Conservation (phyloP, 257 asterid species). For the Buddleja alternifolia region DNA sequence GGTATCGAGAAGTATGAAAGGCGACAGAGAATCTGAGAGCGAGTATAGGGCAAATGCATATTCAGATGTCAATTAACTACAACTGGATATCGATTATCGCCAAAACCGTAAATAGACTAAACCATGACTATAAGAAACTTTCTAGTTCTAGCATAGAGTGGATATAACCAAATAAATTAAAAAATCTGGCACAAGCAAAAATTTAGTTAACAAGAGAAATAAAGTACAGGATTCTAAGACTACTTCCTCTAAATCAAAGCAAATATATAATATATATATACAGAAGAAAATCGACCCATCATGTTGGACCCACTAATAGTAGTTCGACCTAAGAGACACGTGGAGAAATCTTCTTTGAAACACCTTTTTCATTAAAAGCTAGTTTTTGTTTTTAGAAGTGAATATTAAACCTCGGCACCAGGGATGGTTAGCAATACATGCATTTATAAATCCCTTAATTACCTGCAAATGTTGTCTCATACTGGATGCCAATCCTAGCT, state of each 20-base stretch:
- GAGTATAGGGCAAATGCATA: neutral
- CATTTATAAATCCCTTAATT: conserved; percentile 27
- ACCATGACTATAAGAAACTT: neutral
- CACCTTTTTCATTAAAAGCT: neutral
- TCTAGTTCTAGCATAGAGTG: neutral
- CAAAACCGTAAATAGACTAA: neutral
- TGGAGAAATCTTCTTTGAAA: neutral
- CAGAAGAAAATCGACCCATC: neutral
- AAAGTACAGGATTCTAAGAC: neutral
- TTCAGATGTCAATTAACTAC: neutral
- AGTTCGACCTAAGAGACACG: neutral
- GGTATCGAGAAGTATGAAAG: too few species aligned
- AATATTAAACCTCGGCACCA: neutral
- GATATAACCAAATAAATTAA: neutral
- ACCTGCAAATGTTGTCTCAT: conserved; percentile 96
- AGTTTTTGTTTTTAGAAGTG: neutral
- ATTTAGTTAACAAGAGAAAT: neutral
- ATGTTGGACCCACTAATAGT: conserved; percentile 1
- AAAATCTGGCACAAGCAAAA: neutral
- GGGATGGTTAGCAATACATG: neutral
- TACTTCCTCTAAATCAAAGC: neutral
- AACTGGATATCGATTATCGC: neutral
- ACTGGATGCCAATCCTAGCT: conserved; percentile 91
- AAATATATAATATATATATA: neutral
- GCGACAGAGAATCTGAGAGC: neutral